Base-by-base conservation (phyloP, 495 filamentous ascomycete genomes). In the Tetracladium setigerum region DNA sequence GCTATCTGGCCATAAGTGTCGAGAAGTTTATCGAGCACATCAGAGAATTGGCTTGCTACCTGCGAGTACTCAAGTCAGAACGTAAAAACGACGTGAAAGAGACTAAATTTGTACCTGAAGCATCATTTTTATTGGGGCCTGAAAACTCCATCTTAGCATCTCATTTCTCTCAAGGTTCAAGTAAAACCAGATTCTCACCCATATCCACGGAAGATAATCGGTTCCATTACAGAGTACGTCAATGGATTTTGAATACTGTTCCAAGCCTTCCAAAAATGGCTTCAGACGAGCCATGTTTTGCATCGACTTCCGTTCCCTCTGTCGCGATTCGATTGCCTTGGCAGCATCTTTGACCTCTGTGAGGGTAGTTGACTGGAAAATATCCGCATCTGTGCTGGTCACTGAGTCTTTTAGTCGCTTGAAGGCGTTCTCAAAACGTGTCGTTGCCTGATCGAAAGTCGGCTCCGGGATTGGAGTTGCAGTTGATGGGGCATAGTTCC, bases 161-260 rank as follows among this genome's bases (percentile, higher is more conserved):
- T 7, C 3, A 3, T 27, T 27, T 27, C 22, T 31, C 5, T 27
- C 24, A 24, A 3, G 19, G 17, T 27, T 22, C 4, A 19, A 11
- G 3, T 7, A 7, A 3, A 7, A 27, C 7, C 16, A 36, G 10
- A 27, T 15, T 45, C 43, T 45, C 37, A 62, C 62, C 66, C 66
- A 69, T 18, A 66, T 49, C 52, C 56, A 69, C 15, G 65, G 59
- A 12, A 69, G 53, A 50, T 63, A 68, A 0, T 60, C 62, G 11
- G 65, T 69, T 32, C 63, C 63, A 41, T 67, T 61, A 45, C 66
- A 67, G 18, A 67, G 38, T 6, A 65, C 56, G 15, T 64, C 66
- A 14, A 68, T 55, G 1, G 44, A 50, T 31, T 56, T 56, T 6
- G 64, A 63, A 30, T 67, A 68, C 13, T 60, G 42, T 36, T 59